A percentile compares a stretch with the other conserved stretches of the same genome.
Conservation (phyloP, 441 rosid genomes). For the Dalechampia spathulata region DNA sequence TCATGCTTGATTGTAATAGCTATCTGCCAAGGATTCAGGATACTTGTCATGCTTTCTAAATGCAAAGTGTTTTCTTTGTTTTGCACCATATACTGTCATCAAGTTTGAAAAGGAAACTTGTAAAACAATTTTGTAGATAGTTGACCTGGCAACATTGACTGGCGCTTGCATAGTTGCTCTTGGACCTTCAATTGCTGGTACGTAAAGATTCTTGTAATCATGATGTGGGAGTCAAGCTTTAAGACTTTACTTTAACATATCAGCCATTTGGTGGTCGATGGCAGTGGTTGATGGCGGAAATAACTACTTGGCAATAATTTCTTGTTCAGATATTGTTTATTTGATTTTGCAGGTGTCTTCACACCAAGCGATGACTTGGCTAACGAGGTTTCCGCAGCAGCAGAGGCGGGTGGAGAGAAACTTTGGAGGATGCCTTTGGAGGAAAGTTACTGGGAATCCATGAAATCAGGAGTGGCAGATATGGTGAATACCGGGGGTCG, state of each 20-base stretch:
- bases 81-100: too few relatives aligned
- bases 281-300: too few relatives aligned
- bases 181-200: constrained; percentile 92
- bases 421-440: constrained; percentile 96
- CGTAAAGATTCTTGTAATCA: too few relatives aligned
- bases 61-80: neutral
- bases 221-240: too few relatives aligned
- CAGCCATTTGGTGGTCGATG: too few relatives aligned
- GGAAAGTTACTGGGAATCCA: constrained; percentile 92
- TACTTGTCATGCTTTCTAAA: constrained; percentile 2
- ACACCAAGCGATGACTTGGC: constrained; percentile 88
- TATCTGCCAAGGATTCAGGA: neutral
- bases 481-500: constrained; percentile 93
- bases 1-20: too few relatives aligned
- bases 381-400: constrained; percentile 67
- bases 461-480: constrained; percentile 95
- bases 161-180: constrained; percentile 92
- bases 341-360: constrained; percentile 50
- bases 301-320: too few relatives aligned
- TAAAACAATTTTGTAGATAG: constrained; percentile 62
- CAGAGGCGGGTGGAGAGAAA: constrained; percentile 82
- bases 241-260: too few relatives aligned
- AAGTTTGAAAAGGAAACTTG: too few relatives aligned
- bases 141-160: constrained; percentile 88
- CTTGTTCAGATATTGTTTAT: neutral